phyloP scores from a whole-genome alignment of 108 stramenopile genomes.

The Schizochytrium sp. region DNA sequence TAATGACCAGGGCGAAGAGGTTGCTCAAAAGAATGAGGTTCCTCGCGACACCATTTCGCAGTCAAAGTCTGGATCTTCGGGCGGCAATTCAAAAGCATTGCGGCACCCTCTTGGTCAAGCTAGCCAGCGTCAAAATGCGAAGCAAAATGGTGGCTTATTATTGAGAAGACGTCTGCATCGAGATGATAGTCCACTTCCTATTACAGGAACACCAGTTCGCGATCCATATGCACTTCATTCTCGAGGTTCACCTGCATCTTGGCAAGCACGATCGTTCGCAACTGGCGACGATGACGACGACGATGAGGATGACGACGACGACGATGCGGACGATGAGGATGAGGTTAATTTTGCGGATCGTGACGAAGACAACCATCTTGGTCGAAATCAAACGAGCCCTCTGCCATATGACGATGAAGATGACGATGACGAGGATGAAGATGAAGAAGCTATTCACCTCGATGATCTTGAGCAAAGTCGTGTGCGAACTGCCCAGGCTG shows the following conservation, averaged over 20 bases:
- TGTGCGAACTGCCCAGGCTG: conserved; percentile 33
- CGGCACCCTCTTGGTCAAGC: neutral
- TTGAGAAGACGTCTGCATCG: no score
- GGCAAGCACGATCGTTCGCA: neutral
- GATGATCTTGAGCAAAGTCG: conserved; percentile 54
- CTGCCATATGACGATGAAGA: neutral
- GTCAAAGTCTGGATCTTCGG: neutral
- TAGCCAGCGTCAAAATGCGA: neutral
- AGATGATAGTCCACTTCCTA: no score
- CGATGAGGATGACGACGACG: neutral
- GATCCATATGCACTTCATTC: neutral
- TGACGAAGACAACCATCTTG: neutral
- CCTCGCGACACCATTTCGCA: neutral
- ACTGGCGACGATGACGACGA: neutral
- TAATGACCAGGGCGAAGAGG: neutral
- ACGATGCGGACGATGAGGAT: neutral
- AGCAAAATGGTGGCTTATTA: no score
- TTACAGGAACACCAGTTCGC: no score
- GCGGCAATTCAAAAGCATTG: neutral
- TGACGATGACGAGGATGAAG: neutral
- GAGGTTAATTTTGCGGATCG: neutral
- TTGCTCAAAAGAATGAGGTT: neutral
- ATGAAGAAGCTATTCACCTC: neutral
- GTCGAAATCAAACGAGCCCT: neutral
- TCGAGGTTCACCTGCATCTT: neutral